Percentiles rank a stretch among this genome's conserved stretches.
These are phyloP conservation scores for Castanea mollissima DNA, from an alignment of 306 rosid species.

Conservation along the genomic window DNA sequence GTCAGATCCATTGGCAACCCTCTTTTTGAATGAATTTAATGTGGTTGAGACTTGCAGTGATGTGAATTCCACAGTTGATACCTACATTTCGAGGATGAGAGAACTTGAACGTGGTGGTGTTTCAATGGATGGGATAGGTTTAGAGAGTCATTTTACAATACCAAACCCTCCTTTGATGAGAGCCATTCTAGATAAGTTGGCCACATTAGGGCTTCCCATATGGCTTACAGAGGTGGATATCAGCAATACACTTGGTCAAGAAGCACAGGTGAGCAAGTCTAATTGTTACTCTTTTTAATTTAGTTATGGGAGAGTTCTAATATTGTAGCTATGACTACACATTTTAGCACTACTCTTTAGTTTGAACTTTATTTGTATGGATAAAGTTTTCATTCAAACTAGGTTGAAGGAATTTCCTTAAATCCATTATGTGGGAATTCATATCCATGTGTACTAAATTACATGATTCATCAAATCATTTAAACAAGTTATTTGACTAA, in stretches of 20 bases:
- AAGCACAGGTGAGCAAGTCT: constrained; percentile 54
- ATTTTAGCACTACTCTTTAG: no score
- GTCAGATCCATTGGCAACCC: constrained; percentile 73
- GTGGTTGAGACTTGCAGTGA: constrained; percentile 88
- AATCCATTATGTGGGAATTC: no score
- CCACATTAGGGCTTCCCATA: constrained; percentile 74
- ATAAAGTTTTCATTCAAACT: no score
- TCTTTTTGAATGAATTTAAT: constrained; percentile 87
- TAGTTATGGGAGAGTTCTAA: not conserved
- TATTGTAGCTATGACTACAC: not conserved
- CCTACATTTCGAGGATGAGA: constrained; percentile 49
- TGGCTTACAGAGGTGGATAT: constrained; percentile 94
- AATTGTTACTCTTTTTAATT: not conserved
- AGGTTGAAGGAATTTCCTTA: no score
- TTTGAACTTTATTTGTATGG: no score
- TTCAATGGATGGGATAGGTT: constrained; percentile 85
- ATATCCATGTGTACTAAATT: no score
- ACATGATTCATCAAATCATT: no score
- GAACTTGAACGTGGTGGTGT: constrained; percentile 55
- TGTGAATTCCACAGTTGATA: constrained; percentile 71
- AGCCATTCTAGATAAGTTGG: constrained; percentile 80
- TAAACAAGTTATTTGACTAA: no score
- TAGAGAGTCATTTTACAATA: constrained; percentile 73
- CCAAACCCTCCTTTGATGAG: constrained; percentile 84
- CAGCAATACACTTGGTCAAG: constrained; percentile 54